Evolutionary conservation across 1,284 basidiomycete genomes (phyloP), one percentile per base, ranked within the genome.

Genomic region (Acaromyces ingoldii): DNA sequence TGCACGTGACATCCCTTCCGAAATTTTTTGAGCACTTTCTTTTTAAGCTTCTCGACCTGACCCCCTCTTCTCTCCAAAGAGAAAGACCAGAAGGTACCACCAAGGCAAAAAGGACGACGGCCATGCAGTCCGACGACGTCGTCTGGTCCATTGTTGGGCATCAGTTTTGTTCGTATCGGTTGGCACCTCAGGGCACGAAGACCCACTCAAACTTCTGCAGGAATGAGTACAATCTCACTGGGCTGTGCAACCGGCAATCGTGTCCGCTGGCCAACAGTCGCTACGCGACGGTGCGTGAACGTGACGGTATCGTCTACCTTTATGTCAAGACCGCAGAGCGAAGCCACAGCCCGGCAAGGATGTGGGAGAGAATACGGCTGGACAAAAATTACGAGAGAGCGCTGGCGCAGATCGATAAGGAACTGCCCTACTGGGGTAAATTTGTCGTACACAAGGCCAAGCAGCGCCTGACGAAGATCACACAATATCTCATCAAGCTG

Each of bases 401-500:
- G 2, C 79, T 99, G 44, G 89, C 93, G 48, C 70, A 72, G 53
- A 71, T 75, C 49, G 95, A 98, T 80, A 84, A 83, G 59, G 90
- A 97, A 74, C 82, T 98, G 61, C 83, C 91, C 40, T 91, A 97
- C 77, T 98, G 95, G 95, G 92, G 92, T 9, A 93, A 91, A 68
- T 98, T 95, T 76, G 85, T 86, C 51, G 88, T 91, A 54, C 95
- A 98, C 80, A 97, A 97, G 79, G 96, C 93, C 82, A 99, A 98
- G 81, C 95, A 99, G 78, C 84, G 95, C 46, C 82, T 96, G 33
- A 99, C 95, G 15, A 98, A 97, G 80, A 97, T 99, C 67, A 98
- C 93, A 0, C 95, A 99, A 77, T 98, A 97, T 74, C 83, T 98
- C 59, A 97, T 98, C 78, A 95, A 96, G 80, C 91, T 98, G 88